These are phyloP conservation scores for Aspergillus jensenii DNA, from an alignment of 2,329 filamentous ascomycete genomes.

Conservation along the genomic window DNA sequence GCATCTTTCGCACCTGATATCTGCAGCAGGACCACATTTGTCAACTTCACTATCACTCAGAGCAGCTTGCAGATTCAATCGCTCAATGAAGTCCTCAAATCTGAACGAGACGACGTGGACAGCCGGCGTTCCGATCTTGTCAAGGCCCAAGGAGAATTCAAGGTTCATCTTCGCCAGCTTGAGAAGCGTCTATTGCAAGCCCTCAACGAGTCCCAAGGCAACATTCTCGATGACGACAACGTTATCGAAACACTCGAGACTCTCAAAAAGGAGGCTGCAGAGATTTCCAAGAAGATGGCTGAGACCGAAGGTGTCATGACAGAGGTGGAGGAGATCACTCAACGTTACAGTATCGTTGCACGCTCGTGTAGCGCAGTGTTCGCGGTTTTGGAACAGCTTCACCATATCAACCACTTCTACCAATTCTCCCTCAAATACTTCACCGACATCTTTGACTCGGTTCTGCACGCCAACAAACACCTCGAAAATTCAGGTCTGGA, in stretches of 20 bases:
- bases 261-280: constrained; percentile 93
- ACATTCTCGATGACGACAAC: constrained; percentile 96
- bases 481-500: constrained; percentile 45
- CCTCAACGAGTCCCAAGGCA: constrained; percentile 94
- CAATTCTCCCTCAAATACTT: constrained; percentile 99
- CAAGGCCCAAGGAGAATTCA: constrained; percentile 98
- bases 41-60: constrained; percentile 99
- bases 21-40: constrained; percentile 96
- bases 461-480: constrained; percentile 76
- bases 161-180: constrained; percentile 91
- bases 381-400: constrained; percentile 91
- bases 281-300: constrained; percentile 93
- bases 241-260: constrained; percentile 98
- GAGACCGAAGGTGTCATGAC: constrained; percentile 98
- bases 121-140: constrained; percentile 95
- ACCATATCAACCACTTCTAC: constrained; percentile 99
- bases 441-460: constrained; percentile 92
- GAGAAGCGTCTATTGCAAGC: constrained; percentile 93
- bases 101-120: constrained; percentile 94
- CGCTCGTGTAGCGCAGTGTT: constrained; percentile 96
- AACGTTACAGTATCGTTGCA: constrained; percentile 90
- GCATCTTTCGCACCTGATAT: constrained; percentile 94
- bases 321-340: constrained; percentile 93
- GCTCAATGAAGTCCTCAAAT: constrained; percentile 94
- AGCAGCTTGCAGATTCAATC: constrained; percentile 98